Base-by-base conservation (phyloP, 106 monocot genomes). In the Triglochin maritima region DNA sequence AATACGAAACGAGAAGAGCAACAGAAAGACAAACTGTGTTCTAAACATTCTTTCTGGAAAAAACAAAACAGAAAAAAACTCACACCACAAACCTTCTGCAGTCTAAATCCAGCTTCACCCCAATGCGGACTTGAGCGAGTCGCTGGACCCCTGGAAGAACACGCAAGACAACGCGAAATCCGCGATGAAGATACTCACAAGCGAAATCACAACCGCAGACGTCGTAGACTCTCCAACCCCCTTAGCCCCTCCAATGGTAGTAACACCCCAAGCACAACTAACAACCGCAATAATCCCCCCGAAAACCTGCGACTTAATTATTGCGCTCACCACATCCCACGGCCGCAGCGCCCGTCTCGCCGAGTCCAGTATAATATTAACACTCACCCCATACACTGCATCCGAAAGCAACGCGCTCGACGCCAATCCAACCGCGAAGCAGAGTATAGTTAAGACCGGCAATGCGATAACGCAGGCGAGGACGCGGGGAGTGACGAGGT, bases 141-240 rank as follows among this genome's bases (percentile, higher is more conserved):
- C 90, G 7, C 95, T 90, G 0, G 90, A 83, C 44, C 90, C 95
- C 66, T 90, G 95, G 78, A 96, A 96, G 81, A 96, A 90, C 55
- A 59, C 60, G 54, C 71, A 87, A 0, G 90, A 87, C 9, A 90
- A 81, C 4, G 70, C 79, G 59, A 96, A 96, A 57, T 96, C 95
- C 0, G 95, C 90, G 47, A 90, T 76, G 56, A 96, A 96, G 41
- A 76, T 76, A 56, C 68, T 69, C 10, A 76, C 76, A 10, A 76
- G 76, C 17, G 76, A 76, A 9, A 76, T 76, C 15, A 76, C 76
- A 59, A 76, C 76, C 44, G 69, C 76, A 4, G 76, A 76, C 3
- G 76, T 76, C 4, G 76, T 76, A 5, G 69, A 76, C 43, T 76
- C 69, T 5, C 76, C 75, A 58, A 75, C 75, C 13, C 75, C 75